Evolutionary conservation across 306 rosid genomes (phyloP).

Genomic region (Acmispon strigosus): DNA sequence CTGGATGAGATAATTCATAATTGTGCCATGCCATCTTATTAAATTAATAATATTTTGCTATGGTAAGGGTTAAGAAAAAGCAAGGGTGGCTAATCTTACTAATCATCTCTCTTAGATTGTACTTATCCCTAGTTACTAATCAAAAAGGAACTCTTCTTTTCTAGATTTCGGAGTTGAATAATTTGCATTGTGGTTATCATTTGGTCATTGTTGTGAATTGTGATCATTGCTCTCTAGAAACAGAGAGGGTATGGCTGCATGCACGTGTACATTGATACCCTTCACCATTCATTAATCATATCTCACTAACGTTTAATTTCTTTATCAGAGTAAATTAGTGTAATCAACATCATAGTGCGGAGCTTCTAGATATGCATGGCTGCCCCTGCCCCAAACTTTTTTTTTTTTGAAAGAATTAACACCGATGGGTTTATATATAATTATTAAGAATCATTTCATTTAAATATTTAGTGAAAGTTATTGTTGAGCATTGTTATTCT

Average conservation of each 20-base stretch:
- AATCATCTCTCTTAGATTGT: background rate
- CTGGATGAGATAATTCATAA: background rate
- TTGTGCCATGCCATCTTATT: background rate
- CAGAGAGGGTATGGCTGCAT: background rate
- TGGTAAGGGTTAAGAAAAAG: background rate
- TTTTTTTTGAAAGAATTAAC: no score
- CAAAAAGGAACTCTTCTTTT: background rate
- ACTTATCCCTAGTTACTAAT: background rate
- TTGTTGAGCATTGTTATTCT: no score
- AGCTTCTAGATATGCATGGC: no score
- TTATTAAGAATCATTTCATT: no score
- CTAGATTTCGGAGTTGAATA: background rate
- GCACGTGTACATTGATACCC: conserved; percentile 5
- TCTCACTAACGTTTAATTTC: no score
- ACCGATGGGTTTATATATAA: no score
- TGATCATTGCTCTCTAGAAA: background rate
- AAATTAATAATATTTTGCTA: background rate
- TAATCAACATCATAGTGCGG: background rate
- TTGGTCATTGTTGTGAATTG: conserved; percentile 9
- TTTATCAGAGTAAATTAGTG: background rate
- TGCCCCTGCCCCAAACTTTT: no score
- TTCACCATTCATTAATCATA: background rate
- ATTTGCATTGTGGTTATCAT: background rate
- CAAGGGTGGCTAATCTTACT: background rate
- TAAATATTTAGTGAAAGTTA: no score